Evolutionary conservation across 495 filamentous ascomycete species (phyloP), one percentile per base, ranked within the genome.

Genomic region (Penicillium cosmopolitanum): DNA sequence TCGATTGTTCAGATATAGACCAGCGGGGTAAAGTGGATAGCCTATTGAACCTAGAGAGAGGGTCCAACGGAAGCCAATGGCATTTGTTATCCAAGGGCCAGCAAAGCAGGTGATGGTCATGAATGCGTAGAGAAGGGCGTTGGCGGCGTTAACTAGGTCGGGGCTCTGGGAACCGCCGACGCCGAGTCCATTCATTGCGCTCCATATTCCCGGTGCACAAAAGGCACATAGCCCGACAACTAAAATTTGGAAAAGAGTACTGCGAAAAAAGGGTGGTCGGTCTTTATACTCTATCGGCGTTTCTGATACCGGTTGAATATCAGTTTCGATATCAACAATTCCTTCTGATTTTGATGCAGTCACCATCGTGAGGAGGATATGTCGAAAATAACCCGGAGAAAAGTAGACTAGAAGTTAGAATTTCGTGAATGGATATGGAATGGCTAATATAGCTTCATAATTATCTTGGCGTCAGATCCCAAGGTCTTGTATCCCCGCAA

Each of bases 181-280:
- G 0, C 84, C 84, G 1, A 82, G 78, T 25, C 71, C 70, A 57
- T 48, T 84, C 70, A 85, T 71, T 8, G 84, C 83, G 50, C 78
- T 81, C 83, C 83, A 87, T 51, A 85, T 80, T 9, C 83, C 83
- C 0, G 82, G 82, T n/a, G 80, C 80, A 5, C 78, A 79, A 67
- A 85, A 85, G 13, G 77, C 77, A 53, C 82, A 81, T 11, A 78
- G 64, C 4, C 83, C 80, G 40, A 85, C 77, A 4, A 85, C 56
- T 34, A 84, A 73, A 57, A 82, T 78, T 57, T 84, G 81, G 71
- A 81, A 85, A 1, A 84, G 70, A 10, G 81, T 81, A 46, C 74
- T 79, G 50, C 78, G 79, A 56, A 63, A 63, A 54, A 67, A 66
- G 11, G 57, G 18, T n/a, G 18, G 6, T 31, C 46, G 46, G 3